These are phyloP conservation scores for Alternaria angustiovoidea DNA, from an alignment of 2,329 filamentous ascomycete genomes.

Conservation along the genomic window DNA sequence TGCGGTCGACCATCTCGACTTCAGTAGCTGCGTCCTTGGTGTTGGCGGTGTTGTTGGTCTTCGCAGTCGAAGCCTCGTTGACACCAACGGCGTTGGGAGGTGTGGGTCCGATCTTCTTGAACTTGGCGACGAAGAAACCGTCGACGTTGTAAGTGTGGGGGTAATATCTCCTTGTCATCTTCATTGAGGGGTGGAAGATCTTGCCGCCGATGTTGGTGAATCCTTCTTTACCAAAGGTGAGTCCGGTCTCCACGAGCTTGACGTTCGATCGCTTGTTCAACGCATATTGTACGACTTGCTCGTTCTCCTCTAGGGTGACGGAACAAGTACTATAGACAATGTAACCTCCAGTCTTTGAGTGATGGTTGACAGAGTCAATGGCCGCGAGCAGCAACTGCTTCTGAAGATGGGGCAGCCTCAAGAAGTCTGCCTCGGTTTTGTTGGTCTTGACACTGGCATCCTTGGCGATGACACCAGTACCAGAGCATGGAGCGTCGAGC, in stretches of 20 bases:
- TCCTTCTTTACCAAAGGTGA: slow-evolving; percentile 90
- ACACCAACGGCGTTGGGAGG: slow-evolving; percentile 64
- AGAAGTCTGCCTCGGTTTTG: slow-evolving; percentile 95
- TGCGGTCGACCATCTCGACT: slow-evolving; percentile 69
- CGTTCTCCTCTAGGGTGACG: slow-evolving; percentile 93
- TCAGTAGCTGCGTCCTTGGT: slow-evolving; percentile 54
- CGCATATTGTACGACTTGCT: slow-evolving; percentile 92
- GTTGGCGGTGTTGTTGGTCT: slow-evolving; percentile 43
- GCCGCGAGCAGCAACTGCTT: slow-evolving; percentile 92
- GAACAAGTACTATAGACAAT: slow-evolving; percentile 97
- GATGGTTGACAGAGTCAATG: slow-evolving; percentile 93
- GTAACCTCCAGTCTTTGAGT: slow-evolving; percentile 91
- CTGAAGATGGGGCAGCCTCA: slow-evolving; percentile 90
- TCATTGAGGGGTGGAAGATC: slow-evolving; percentile 85
- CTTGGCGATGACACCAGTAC: slow-evolving; percentile 97
- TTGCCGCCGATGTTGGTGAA: slow-evolving; percentile 93
- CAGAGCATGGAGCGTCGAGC: slow-evolving; percentile 93
- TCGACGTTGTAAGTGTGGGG: slow-evolving; percentile 68
- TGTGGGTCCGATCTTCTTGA: slow-evolving; percentile 88
- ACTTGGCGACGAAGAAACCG: slow-evolving; percentile 97
- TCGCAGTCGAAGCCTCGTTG: slow-evolving; percentile 34
- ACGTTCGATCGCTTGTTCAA: slow-evolving; percentile 92
- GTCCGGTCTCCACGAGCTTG: slow-evolving; percentile 87
- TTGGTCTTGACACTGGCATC: slow-evolving; percentile 91
- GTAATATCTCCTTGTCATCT: slow-evolving; percentile 53